Evolutionary conservation across 371 early-diverging fungal species (phyloP).

Genomic region (Coemansia sp.): DNA sequence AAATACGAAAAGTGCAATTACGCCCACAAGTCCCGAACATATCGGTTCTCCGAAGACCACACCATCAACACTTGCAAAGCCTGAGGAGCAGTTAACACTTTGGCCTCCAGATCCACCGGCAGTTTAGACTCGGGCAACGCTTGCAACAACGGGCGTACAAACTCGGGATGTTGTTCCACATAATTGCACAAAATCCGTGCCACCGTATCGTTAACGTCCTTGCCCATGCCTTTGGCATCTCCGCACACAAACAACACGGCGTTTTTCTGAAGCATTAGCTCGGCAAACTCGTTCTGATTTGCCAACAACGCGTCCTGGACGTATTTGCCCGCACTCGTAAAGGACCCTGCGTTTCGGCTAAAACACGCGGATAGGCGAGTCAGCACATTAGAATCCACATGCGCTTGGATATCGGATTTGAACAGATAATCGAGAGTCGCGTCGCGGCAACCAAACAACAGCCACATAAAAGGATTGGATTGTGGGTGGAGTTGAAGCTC

Average conservation of each 20-base stretch:
- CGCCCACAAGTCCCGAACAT: slow-evolving; percentile 67
- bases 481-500: slow-evolving; percentile 44
- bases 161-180: slow-evolving; percentile 15
- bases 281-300: slow-evolving; percentile 57
- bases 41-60: slow-evolving; percentile 66
- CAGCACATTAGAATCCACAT: slow-evolving; percentile 57
- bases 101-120: slow-evolving; percentile 3
- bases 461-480: slow-evolving; percentile 55
- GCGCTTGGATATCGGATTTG: slow-evolving; percentile 57
- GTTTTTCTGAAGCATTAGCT: slow-evolving; percentile 59
- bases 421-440: slow-evolving; percentile 65
- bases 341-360: slow-evolving; percentile 57
- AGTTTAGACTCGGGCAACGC: background rate
- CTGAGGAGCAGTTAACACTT: slow-evolving; percentile 49
- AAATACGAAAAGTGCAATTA: background rate
- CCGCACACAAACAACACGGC: slow-evolving; percentile 84
- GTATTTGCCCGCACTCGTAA: slow-evolving; percentile 58
- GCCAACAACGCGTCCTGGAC: slow-evolving; percentile 78
- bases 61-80: slow-evolving; percentile 62
- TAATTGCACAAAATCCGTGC: slow-evolving; percentile 63
- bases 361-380: slow-evolving; percentile 59
- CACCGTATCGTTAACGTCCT: slow-evolving; percentile 76
- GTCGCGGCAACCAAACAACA: slow-evolving; percentile 77
- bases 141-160: background rate
- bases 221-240: slow-evolving; percentile 87